These are phyloP conservation scores for Geosiphon pyriformis DNA, from an alignment of 192 early-diverging fungal genomes.

Conservation along the genomic window DNA sequence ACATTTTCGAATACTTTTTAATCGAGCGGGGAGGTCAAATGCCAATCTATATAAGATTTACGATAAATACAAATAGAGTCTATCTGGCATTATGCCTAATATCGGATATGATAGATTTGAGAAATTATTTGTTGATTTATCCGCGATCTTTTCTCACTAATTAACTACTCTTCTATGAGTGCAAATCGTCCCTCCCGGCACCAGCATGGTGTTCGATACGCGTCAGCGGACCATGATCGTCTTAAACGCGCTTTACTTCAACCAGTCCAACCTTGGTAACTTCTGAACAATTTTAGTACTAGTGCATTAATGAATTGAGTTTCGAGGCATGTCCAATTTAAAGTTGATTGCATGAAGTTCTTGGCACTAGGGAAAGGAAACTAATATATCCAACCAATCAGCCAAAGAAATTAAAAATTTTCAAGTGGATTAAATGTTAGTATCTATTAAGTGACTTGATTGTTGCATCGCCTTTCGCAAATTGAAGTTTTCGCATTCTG, in stretches of 20 bases:
- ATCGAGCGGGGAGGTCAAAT: too few species aligned
- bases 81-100: too few species aligned
- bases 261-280: slow-evolving; percentile 40
- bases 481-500: not conserved
- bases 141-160: too few species aligned
- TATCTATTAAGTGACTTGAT: not conserved
- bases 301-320: not conserved
- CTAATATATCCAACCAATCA: slow-evolving; percentile 36
- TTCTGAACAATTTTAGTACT: not conserved
- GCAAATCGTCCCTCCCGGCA: slow-evolving; percentile 17
- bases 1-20: too few species aligned
- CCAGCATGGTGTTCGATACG: slow-evolving; percentile 3
- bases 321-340: not conserved
- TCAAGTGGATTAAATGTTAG: slow-evolving; percentile 42
- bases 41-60: too few species aligned
- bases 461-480: not conserved
- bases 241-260: slow-evolving; percentile 40
- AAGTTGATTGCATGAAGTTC: not conserved
- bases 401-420: slow-evolving; percentile 33
- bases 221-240: slow-evolving; percentile 35
- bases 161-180: slow-evolving; percentile 9
- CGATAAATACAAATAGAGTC: too few species aligned
- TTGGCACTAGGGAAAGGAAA: slow-evolving; percentile 36
- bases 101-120: too few species aligned
- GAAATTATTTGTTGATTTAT: too few species aligned